Percentiles rank a stretch among this genome's conserved stretches.
These are phyloP conservation scores for Smallanthus sonchifolius DNA, from an alignment of 129 eudicot genomes.

Conservation along the genomic window DNA sequence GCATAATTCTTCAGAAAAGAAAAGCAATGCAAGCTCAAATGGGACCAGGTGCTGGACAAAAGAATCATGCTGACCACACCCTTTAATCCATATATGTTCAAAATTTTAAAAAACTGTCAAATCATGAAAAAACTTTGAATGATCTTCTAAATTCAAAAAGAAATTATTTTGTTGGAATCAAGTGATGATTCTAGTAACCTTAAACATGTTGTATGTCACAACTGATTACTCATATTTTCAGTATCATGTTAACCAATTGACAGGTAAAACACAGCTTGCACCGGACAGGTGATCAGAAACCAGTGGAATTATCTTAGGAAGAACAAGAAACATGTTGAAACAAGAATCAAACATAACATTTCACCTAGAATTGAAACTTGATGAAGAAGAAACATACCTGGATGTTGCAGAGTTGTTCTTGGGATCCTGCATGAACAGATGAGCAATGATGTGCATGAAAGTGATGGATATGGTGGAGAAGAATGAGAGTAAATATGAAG, in stretches of 20 bases:
- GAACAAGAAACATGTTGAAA: conserved; percentile 3
- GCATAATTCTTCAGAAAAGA: conserved; percentile 17
- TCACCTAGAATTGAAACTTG: background rate
- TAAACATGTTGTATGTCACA: conserved; percentile 2
- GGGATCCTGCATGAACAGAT: conserved; percentile 78
- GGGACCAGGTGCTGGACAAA: conserved; percentile 35
- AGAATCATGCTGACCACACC: conserved; percentile 30
- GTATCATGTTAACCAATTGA: background rate
- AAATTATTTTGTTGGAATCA: background rate
- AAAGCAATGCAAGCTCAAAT: conserved; percentile 16
- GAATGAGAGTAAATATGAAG: conserved; percentile 26
- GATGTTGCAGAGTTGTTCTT: conserved; percentile 51
- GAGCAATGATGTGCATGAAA: conserved; percentile 44
- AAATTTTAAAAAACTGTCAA: conserved; percentile 9
- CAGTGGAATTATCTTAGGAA: conserved; percentile 1
- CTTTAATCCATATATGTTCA: conserved; percentile 12
- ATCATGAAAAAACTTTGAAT: background rate
- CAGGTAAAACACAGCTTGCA: background rate
- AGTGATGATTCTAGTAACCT: conserved; percentile 3
- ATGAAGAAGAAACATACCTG: conserved; percentile 33
- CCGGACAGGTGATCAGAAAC: background rate
- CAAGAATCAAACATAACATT: background rate
- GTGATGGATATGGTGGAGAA: conserved; percentile 13
- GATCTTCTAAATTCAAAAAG: background rate
- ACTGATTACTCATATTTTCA: background rate